Evolutionary conservation across 305 asterid species (phyloP).

Genomic region (Coffea humblotiana): DNA sequence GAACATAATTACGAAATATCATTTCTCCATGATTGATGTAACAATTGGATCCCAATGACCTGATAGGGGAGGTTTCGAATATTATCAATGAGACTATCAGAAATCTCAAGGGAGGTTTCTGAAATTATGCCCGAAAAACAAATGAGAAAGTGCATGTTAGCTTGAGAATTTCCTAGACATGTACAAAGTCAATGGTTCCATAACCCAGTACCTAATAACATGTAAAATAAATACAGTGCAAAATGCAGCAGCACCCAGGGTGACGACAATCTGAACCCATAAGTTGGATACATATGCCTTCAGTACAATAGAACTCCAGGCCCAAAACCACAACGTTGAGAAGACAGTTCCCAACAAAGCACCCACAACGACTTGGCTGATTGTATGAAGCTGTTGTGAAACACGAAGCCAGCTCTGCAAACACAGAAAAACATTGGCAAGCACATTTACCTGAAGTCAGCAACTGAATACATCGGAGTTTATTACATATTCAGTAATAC

Average conservation of each 20-base stretch:
- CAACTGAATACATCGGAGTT: background rate
- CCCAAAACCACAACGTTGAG: constrained; percentile 67
- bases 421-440: constrained; percentile 10
- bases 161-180: constrained; percentile 10
- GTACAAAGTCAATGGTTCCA: constrained; percentile 29
- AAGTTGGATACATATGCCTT: constrained; percentile 39
- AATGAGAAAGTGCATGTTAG: background rate
- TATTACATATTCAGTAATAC: background rate
- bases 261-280: constrained; percentile 45
- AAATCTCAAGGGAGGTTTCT: no score
- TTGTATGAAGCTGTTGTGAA: constrained; percentile 66
- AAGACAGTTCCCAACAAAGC: constrained; percentile 54
- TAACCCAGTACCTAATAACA: constrained; percentile 40
- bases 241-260: constrained; percentile 38
- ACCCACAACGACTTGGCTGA: constrained; percentile 73
- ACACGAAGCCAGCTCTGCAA: constrained; percentile 87
- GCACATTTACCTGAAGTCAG: background rate
- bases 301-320: constrained; percentile 48
- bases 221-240: constrained; percentile 38
- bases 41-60: no score
- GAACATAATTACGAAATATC: no score
- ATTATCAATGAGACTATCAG: no score
- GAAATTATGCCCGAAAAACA: no score
- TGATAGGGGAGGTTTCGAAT: no score
- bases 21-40: no score